Percentiles rank a stretch among this genome's conserved stretches.
Conservation (phyloP, 2,329 filamentous ascomycete species). For the Plectosphaerella plurivora region DNA sequence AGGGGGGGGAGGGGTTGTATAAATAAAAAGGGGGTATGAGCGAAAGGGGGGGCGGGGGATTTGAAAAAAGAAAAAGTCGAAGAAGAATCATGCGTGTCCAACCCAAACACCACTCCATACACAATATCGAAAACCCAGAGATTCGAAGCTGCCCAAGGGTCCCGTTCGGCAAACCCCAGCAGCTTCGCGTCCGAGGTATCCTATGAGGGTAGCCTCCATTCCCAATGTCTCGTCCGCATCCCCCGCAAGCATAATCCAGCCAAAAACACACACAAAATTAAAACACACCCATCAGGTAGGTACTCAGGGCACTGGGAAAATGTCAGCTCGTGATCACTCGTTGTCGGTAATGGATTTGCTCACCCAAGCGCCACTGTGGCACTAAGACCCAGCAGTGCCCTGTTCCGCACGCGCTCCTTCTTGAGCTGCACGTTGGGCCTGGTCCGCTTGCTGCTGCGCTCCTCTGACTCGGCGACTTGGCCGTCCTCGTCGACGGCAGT, state of each 20-base stretch:
- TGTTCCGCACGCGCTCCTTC: constrained; percentile 81
- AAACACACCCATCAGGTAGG: constrained; percentile 48
- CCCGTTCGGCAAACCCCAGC: too few relatives aligned
- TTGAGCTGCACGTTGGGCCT: constrained; percentile 78
- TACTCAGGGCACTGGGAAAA: constrained; percentile 36
- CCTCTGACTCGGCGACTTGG: constrained; percentile 38
- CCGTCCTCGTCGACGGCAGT: constrained; percentile 59
- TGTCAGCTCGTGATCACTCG: constrained; percentile 7
- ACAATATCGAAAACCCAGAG: too few relatives aligned
- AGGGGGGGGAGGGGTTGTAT: not conserved
- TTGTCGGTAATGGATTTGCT: constrained; percentile 34
- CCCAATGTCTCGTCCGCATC: constrained; percentile 52
- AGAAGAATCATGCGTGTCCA: too few relatives aligned
- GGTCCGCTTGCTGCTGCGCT: constrained; percentile 65
- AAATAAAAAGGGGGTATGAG: constrained; percentile 10
- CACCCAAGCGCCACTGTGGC: constrained; percentile 89
- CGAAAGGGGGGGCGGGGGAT: constrained; percentile 3
- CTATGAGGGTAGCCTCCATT: constrained; percentile 18
- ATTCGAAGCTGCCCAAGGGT: too few relatives aligned
- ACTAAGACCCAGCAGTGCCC: constrained; percentile 80
- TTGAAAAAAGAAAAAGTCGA: constrained; percentile 2
- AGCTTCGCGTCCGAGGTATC: too few relatives aligned
- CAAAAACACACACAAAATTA: constrained; percentile 19
- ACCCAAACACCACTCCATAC: too few relatives aligned
- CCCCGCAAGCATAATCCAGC: constrained; percentile 31